A percentile compares a stretch with the other conserved stretches of the same genome.
Conservation (phyloP, 2,329 filamentous ascomycete species). For the Colletotrichum tamarilloi region DNA sequence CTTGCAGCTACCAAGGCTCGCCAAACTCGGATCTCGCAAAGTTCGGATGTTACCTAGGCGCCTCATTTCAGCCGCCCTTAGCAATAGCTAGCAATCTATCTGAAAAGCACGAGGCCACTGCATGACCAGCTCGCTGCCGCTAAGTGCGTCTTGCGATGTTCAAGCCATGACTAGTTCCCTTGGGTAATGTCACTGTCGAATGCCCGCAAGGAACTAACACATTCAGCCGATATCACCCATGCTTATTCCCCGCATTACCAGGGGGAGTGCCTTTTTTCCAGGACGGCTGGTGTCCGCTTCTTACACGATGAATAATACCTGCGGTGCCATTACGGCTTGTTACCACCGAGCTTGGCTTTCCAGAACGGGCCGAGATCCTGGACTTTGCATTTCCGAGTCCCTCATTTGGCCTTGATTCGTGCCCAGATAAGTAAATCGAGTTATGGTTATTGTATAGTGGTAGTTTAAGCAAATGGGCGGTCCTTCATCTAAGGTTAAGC, state of each 20-base stretch:
- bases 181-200: slow-evolving; percentile 3
- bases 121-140: neutral
- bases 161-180: neutral
- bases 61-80: slow-evolving; percentile 1
- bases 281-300: neutral
- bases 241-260: slow-evolving; percentile 1
- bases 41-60: slow-evolving; percentile 7
- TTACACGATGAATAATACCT: neutral
- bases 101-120: neutral
- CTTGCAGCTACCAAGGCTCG: neutral
- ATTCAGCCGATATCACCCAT: slow-evolving; percentile 3
- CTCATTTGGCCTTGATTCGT: neutral
- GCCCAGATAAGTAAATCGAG: neutral
- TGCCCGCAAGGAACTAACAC: neutral
- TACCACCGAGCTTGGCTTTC: neutral
- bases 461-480: neutral
- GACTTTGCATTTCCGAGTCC: neutral
- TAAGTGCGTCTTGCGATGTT: neutral
- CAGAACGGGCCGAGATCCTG: neutral
- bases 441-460: neutral
- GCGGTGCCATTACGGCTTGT: neutral
- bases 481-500: neutral
- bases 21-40: slow-evolving; percentile 11
- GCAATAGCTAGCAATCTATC: slow-evolving; percentile 20
- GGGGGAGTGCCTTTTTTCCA: neutral